Conservation (phyloP, 768 basidiomycete species). For the Calocera cornea region DNA sequence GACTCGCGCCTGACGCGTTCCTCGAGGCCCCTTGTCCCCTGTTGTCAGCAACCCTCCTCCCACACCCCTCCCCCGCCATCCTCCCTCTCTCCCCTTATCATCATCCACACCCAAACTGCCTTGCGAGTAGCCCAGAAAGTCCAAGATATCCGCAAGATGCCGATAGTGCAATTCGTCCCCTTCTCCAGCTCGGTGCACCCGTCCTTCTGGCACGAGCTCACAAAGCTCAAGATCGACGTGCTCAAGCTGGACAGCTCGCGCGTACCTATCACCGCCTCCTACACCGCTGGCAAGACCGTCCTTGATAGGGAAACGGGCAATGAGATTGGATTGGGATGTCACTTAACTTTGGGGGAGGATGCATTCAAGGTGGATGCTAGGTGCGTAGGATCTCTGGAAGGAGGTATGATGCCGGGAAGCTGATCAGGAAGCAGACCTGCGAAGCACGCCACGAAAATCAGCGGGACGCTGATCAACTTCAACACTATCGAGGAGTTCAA, state of each 20-base stretch:
- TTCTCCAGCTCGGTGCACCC: conserved; percentile 80
- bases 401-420: not conserved
- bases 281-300: conserved; percentile 56
- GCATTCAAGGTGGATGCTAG: conserved; percentile 36
- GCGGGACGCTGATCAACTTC: conserved; percentile 77
- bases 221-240: conserved; percentile 78
- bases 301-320: conserved; percentile 64
- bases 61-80: too few relatives aligned
- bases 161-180: conserved; percentile 69
- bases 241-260: conserved; percentile 66
- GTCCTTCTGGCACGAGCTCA: conserved; percentile 84
- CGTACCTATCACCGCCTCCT: conserved; percentile 49
- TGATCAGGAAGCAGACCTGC: conserved; percentile 27
- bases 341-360: conserved; percentile 48
- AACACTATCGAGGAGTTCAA: conserved; percentile 97
- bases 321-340: conserved; percentile 58
- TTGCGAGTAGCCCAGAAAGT: too few relatives aligned
- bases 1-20: too few relatives aligned
- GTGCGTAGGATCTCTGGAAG: not conserved
- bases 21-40: too few relatives aligned
- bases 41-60: too few relatives aligned
- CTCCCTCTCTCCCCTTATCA: too few relatives aligned
- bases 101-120: too few relatives aligned
- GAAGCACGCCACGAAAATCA: conserved; percentile 37
- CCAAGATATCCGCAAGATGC: conserved; percentile 14